A percentile compares a stretch with the other conserved stretches of the same genome.
Conservation (phyloP, 768 basidiomycete genomes). For the Trametes villosa region DNA sequence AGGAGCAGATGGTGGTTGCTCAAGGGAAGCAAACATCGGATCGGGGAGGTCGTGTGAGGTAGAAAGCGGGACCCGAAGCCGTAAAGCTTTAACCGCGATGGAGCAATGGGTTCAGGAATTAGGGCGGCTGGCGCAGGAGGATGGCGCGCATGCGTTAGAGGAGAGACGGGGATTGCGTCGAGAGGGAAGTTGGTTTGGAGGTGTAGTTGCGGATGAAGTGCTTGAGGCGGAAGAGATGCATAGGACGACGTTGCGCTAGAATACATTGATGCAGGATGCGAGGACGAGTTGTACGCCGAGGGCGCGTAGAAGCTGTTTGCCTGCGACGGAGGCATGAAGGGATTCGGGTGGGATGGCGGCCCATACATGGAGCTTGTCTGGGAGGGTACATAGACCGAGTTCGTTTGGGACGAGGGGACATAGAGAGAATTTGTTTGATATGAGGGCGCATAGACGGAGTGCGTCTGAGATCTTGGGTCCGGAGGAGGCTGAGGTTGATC, state of each 20-base stretch:
- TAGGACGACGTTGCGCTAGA: constrained; percentile 23
- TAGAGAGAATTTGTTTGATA: constrained; percentile 4
- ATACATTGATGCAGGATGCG: constrained; percentile 22
- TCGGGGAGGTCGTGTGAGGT: constrained; percentile 76
- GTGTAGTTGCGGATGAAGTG: constrained; percentile 25
- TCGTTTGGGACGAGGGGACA: constrained; percentile 1
- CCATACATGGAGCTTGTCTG: not conserved
- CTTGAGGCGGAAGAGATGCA: constrained; percentile 9
- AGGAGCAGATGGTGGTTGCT: constrained; percentile 67
- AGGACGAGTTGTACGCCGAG: constrained; percentile 7
- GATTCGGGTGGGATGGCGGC: constrained; percentile 3
- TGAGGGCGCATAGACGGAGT: not conserved
- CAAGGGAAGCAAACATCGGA: constrained; percentile 76
- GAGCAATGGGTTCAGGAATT: constrained; percentile 49
- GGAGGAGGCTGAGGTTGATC: constrained; percentile 6
- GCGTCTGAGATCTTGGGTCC: not conserved
- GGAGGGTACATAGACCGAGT: constrained; percentile 1
- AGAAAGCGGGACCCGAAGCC: constrained; percentile 87
- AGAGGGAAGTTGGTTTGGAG: constrained; percentile 29
- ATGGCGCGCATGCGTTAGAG: constrained; percentile 29
- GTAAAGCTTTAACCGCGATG: constrained; percentile 69
- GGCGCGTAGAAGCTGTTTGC: constrained; percentile 17
- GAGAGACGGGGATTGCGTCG: constrained; percentile 22
- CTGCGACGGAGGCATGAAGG: not conserved
- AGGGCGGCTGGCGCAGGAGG: constrained; percentile 23